phyloP scores from a whole-genome alignment of 441 rosid species.

The Omphalea diandra region DNA sequence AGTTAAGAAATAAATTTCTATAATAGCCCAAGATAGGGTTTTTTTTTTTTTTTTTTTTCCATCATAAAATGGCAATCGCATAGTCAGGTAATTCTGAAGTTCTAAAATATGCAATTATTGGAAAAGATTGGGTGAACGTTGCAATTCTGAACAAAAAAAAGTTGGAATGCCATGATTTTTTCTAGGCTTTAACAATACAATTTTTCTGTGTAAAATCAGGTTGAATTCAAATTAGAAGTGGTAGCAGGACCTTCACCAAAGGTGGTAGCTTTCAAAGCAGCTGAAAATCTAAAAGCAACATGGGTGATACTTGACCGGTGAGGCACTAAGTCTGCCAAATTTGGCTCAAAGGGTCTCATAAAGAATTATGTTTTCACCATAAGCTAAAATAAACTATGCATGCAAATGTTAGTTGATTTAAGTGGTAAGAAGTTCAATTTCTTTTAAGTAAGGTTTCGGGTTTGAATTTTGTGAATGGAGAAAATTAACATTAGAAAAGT shows the following conservation, averaged over 20 bases:
- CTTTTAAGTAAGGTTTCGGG: too few species aligned
- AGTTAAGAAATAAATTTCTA: too few species aligned
- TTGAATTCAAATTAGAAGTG: slow-evolving; percentile 38
- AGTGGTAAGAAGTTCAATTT: too few species aligned
- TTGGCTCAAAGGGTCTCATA: background rate
- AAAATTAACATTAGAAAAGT: too few species aligned
- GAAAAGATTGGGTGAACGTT: background rate
- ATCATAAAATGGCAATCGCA: too few species aligned
- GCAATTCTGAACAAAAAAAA: background rate
- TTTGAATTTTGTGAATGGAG: too few species aligned
- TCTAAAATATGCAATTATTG: too few species aligned
- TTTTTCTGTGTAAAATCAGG: slow-evolving; percentile 24
- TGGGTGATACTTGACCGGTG: slow-evolving; percentile 57
- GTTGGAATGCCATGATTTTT: background rate
- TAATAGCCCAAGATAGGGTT: too few species aligned
- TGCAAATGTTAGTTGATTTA: too few species aligned
- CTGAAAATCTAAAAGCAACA: slow-evolving; percentile 33
- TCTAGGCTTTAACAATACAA: background rate
- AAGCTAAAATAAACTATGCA: too few species aligned
- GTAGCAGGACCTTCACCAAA: slow-evolving; percentile 37
- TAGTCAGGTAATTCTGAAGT: too few species aligned
- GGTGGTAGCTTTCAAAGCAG: slow-evolving; percentile 33
- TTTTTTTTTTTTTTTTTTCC: too few species aligned
- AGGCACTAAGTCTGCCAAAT: slow-evolving; percentile 6
- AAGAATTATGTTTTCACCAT: background rate